A percentile compares a stretch with the other conserved stretches of the same genome.
phyloP scores from a whole-genome alignment of 441 rosid genomes.

The Pelargonium myrrhifolium region DNA sequence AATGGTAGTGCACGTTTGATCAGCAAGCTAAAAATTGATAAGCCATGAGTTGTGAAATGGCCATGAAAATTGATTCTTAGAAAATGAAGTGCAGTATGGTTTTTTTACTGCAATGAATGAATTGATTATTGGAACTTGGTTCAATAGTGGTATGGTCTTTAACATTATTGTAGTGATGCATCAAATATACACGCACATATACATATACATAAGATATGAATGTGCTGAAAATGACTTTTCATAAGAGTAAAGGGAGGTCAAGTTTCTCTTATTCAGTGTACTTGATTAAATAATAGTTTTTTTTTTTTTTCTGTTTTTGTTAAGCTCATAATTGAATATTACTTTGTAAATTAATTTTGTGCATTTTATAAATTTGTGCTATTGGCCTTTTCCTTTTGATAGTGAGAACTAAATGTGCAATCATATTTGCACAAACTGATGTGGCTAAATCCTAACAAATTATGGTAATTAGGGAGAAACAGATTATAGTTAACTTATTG shows the following conservation, averaged over 20 bases:
- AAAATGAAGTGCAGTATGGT: constrained; percentile 18
- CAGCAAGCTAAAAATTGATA: too few relatives aligned
- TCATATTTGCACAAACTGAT: too few relatives aligned
- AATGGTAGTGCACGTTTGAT: too few relatives aligned
- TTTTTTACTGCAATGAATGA: constrained; percentile 35
- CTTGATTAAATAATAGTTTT: constrained; percentile 10
- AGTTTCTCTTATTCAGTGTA: constrained; percentile 17
- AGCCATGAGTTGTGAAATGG: too few relatives aligned
- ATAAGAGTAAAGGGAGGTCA: constrained; percentile 21
- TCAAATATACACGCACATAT: constrained; percentile 11
- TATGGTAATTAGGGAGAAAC: too few relatives aligned
- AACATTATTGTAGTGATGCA: constrained; percentile 39
- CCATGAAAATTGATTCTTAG: too few relatives aligned
- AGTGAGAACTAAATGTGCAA: too few relatives aligned
- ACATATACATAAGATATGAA: constrained; percentile 15
- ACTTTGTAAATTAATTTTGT: constrained; percentile 28
- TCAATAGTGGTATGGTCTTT: constrained; percentile 38
- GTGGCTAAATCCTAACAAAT: too few relatives aligned
- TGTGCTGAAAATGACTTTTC: constrained; percentile 33
- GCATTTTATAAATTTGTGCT: too few relatives aligned
- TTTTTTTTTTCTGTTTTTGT: too few relatives aligned
- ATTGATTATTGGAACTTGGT: constrained; percentile 57
- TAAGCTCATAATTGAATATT: neutral
- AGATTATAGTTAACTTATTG: too few relatives aligned
- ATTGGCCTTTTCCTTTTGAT: too few relatives aligned